A percentile compares a stretch with the other conserved stretches of the same genome.
Conservation (phyloP, 805 yeast genomes). For the Candida ipomoeae region DNA sequence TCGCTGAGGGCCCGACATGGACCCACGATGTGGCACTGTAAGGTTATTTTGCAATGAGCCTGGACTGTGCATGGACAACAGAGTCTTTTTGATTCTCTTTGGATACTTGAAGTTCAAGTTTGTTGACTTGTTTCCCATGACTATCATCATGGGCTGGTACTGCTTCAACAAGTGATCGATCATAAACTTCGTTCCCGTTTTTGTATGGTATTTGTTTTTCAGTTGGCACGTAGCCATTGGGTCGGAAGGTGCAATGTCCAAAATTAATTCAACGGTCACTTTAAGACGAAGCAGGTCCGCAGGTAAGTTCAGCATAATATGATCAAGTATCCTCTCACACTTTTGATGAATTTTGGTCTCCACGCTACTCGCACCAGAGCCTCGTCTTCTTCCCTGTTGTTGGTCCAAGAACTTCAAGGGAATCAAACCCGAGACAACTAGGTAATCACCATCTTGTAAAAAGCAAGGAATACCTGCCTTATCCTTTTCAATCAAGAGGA, state of each 20-base stretch:
- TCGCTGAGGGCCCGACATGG: slow-evolving; percentile 3
- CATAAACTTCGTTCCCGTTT: slow-evolving; percentile 32
- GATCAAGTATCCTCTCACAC: slow-evolving; percentile 20
- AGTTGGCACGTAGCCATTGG: slow-evolving; percentile 6
- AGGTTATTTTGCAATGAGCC: neutral
- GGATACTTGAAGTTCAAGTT: slow-evolving; percentile 43
- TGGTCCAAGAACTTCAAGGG: slow-evolving; percentile 22
- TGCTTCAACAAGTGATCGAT: slow-evolving; percentile 34
- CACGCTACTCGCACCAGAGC: slow-evolving; percentile 9
- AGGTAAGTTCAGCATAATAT: slow-evolving; percentile 19
- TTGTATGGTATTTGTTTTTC: slow-evolving; percentile 4
- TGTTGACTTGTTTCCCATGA: slow-evolving; percentile 36
- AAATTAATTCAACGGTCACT: slow-evolving; percentile 38
- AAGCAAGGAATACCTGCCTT: slow-evolving; percentile 16
- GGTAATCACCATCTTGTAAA: slow-evolving; percentile 36
- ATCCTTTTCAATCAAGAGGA: slow-evolving; percentile 20
- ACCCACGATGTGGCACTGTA: slow-evolving; percentile 4
- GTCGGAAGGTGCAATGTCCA: slow-evolving; percentile 17
- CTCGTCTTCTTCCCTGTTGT: slow-evolving; percentile 8
- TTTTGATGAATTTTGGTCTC: slow-evolving; percentile 20
- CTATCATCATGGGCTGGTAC: slow-evolving; percentile 38
- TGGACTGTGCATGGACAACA: slow-evolving; percentile 1
- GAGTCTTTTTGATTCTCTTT: slow-evolving; percentile 20
- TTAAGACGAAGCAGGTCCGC: slow-evolving; percentile 24
- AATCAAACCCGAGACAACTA: slow-evolving; percentile 34